Percentiles rank a stretch among this genome's conserved stretches.
Evolutionary conservation across 305 asterid genomes (phyloP).

Genomic region (Solanum chacoense): DNA sequence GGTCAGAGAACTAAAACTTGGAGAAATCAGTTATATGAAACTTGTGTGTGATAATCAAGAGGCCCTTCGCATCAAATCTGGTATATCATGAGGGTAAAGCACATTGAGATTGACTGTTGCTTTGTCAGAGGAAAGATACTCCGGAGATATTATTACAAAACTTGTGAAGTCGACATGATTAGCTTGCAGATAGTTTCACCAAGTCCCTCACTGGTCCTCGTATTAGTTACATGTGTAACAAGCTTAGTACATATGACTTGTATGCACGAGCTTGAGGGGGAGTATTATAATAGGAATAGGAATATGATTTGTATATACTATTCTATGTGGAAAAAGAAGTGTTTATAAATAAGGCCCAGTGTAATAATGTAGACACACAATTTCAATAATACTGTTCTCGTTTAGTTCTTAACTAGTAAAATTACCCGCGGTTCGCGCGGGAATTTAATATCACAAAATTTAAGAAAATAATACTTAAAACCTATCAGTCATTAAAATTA

Average conservation of each 20-base stretch:
- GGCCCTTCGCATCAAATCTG: background rate
- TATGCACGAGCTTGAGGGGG: background rate
- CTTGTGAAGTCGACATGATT: background rate
- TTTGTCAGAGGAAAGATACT: background rate
- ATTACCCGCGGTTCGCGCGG: too few species aligned
- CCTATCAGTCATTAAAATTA: too few species aligned
- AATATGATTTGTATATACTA: background rate
- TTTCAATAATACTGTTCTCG: background rate
- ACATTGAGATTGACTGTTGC: background rate
- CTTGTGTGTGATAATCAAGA: background rate
- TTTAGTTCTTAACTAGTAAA: background rate
- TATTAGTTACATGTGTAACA: background rate
- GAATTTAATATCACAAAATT: too few species aligned
- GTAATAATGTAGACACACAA: background rate
- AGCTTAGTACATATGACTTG: background rate
- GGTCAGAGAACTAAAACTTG: background rate
- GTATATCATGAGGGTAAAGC: background rate
- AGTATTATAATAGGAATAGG: background rate
- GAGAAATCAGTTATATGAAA: background rate
- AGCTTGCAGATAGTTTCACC: background rate
- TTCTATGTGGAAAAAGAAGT: background rate
- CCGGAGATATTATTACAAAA: background rate
- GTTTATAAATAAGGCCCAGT: background rate
- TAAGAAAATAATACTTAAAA: too few species aligned
- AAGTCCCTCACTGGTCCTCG: background rate